Conservation (phyloP, 331 rosid species). For the Malus hybrid region DNA sequence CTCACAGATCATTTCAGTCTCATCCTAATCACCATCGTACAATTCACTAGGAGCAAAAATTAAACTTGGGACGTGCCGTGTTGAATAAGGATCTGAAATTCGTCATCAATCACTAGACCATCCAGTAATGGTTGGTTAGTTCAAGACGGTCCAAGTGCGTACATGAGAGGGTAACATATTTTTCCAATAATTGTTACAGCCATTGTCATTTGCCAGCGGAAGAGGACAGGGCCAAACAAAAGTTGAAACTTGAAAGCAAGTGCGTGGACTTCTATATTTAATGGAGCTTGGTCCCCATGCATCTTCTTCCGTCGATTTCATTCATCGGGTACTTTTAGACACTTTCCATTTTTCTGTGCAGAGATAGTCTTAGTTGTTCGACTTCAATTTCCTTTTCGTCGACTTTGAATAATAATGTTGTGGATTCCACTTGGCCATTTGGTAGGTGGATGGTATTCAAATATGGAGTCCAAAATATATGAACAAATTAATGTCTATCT, state of each 20-base stretch:
- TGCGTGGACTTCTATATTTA: background rate
- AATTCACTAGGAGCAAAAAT: too few species aligned
- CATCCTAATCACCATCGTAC: rapidly evolving
- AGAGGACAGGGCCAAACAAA: background rate
- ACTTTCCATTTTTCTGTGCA: background rate
- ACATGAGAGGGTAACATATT: background rate
- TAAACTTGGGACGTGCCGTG: rapidly evolving
- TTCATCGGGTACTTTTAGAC: background rate
- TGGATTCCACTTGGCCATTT: background rate
- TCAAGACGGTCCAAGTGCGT: too few species aligned
- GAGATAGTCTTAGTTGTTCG: too few species aligned
- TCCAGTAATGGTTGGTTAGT: too few species aligned
- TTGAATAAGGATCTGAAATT: too few species aligned
- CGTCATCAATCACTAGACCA: too few species aligned
- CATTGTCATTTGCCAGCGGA: background rate
- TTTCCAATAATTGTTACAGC: background rate
- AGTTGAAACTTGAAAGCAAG: background rate
- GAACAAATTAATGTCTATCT: background rate
- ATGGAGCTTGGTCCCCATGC: background rate
- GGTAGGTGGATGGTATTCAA: background rate
- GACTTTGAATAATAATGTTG: background rate
- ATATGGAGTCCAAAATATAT: background rate
- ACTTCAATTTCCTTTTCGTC: background rate
- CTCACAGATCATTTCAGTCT: too few species aligned
- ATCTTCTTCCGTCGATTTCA: background rate